Percentiles rank a stretch among this genome's conserved stretches.
phyloP scores from a whole-genome alignment of 306 rosid genomes.

The Acmispon strigosus region DNA sequence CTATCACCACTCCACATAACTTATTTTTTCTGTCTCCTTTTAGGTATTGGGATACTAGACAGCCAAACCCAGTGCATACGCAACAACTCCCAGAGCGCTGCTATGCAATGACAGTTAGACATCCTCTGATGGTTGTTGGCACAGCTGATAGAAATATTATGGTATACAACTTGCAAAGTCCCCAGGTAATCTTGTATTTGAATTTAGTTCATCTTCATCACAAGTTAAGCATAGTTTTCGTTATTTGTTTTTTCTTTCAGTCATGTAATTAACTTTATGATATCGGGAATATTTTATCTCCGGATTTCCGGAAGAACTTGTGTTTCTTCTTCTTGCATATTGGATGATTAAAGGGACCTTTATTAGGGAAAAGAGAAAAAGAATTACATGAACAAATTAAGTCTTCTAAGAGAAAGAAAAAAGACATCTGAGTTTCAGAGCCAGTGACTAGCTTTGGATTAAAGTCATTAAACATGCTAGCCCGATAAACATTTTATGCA shows the following conservation, averaged over 20 bases:
- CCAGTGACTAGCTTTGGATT: not conserved
- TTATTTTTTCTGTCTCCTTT: not conserved
- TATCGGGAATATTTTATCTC: not conserved
- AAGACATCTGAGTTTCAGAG: not conserved
- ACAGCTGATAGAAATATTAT: constrained; percentile 90
- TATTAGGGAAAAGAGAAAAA: not conserved
- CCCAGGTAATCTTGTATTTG: constrained; percentile 53
- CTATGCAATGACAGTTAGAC: constrained; percentile 67
- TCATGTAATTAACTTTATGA: not conserved
- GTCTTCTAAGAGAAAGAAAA: constrained; percentile 3
- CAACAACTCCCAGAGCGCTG: constrained; percentile 93
- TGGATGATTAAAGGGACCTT: not conserved
- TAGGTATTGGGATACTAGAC: constrained; percentile 97
- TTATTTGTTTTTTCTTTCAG: not conserved
- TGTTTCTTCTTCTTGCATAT: not conserved
- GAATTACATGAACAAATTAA: not conserved
- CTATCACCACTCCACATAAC: not conserved
- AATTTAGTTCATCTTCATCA: not conserved
- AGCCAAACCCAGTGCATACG: constrained; percentile 84
- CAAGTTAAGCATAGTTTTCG: not conserved
- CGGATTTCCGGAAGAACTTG: not conserved
- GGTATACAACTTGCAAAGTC: constrained; percentile 83
- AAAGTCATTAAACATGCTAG: not conserved
- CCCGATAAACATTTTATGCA: not conserved
- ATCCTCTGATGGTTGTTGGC: constrained; percentile 93